phyloP scores from a whole-genome alignment of 1,139 yeast genomes.

The Diutina pseudorugosa region DNA sequence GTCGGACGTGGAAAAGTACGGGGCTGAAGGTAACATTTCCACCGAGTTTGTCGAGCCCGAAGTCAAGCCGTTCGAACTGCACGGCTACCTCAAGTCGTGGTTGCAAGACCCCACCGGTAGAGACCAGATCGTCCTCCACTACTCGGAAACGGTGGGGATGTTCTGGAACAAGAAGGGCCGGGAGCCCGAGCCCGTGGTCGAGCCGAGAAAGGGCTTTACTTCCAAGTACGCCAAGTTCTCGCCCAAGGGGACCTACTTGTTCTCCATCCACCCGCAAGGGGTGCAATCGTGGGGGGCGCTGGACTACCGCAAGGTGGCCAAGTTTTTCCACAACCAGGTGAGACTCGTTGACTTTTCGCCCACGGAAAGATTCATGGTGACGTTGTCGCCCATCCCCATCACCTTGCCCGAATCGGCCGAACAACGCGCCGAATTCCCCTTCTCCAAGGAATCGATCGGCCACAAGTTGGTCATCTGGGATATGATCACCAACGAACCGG shows the following conservation, averaged over 20 bases:
- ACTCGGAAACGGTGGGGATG: slow-evolving; percentile 70
- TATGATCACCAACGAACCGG: slow-evolving; percentile 68
- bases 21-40: slow-evolving; percentile 51
- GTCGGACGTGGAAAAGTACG: slow-evolving; percentile 75
- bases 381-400: slow-evolving; percentile 83
- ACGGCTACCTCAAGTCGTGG: slow-evolving; percentile 85
- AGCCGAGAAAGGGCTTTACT: slow-evolving; percentile 77
- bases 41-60: slow-evolving; percentile 61
- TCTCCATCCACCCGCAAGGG: slow-evolving; percentile 91
- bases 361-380: slow-evolving; percentile 78
- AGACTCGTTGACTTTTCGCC: slow-evolving; percentile 89
- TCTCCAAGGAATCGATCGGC: slow-evolving; percentile 81
- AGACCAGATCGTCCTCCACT: slow-evolving; percentile 80
- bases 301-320: slow-evolving; percentile 58
- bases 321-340: slow-evolving; percentile 83
- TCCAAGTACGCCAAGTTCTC: slow-evolving; percentile 83
- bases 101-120: slow-evolving; percentile 80
- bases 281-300: slow-evolving; percentile 95
- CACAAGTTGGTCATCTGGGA: slow-evolving; percentile 95
- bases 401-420: slow-evolving; percentile 55
- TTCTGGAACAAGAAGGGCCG: slow-evolving; percentile 77
- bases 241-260: slow-evolving; percentile 83
- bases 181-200: slow-evolving; percentile 67
- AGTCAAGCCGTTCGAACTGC: slow-evolving; percentile 55
- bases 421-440: slow-evolving; percentile 61